These are phyloP conservation scores for Prunus armeniaca DNA, from an alignment of 306 rosid genomes.

Conservation along the genomic window DNA sequence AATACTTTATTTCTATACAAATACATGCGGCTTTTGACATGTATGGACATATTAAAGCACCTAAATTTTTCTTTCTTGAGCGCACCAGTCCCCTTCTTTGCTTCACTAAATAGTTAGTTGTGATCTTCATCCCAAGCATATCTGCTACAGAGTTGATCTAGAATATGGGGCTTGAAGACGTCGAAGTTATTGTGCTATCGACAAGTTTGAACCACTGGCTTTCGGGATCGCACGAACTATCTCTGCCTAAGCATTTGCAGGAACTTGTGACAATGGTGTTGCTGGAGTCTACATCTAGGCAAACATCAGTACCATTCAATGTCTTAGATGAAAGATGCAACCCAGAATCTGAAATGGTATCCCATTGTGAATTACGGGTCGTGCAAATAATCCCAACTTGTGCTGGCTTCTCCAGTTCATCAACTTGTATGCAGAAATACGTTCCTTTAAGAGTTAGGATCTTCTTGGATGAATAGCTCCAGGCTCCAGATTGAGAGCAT, in stretches of 20 bases:
- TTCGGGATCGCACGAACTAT: slow-evolving; percentile 56
- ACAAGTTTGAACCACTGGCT: slow-evolving; percentile 89
- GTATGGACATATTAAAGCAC: neutral
- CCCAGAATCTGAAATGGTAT: slow-evolving; percentile 64
- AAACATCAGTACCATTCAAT: slow-evolving; percentile 40
- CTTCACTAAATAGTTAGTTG: neutral
- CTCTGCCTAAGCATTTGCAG: slow-evolving; percentile 68
- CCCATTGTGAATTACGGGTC: slow-evolving; percentile 54
- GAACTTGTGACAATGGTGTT: slow-evolving; percentile 54
- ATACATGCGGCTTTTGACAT: neutral
- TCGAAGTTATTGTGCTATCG: slow-evolving; percentile 44
- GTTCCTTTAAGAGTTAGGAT: slow-evolving; percentile 58
- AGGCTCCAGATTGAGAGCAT: slow-evolving; percentile 52
- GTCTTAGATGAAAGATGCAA: slow-evolving; percentile 61
- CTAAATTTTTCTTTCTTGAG: neutral
- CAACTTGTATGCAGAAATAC: slow-evolving; percentile 61
- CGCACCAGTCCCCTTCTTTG: neutral
- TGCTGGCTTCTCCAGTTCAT: slow-evolving; percentile 43
- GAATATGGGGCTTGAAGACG: slow-evolving; percentile 10
- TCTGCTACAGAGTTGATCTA: slow-evolving; percentile 8
- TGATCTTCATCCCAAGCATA: slow-evolving; percentile 5
- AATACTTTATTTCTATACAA: neutral
- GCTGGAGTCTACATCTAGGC: slow-evolving; percentile 65
- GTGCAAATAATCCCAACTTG: slow-evolving; percentile 46
- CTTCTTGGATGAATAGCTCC: slow-evolving; percentile 56